Conservation (phyloP, 257 asterid genomes). For the Henckelia pumila region DNA sequence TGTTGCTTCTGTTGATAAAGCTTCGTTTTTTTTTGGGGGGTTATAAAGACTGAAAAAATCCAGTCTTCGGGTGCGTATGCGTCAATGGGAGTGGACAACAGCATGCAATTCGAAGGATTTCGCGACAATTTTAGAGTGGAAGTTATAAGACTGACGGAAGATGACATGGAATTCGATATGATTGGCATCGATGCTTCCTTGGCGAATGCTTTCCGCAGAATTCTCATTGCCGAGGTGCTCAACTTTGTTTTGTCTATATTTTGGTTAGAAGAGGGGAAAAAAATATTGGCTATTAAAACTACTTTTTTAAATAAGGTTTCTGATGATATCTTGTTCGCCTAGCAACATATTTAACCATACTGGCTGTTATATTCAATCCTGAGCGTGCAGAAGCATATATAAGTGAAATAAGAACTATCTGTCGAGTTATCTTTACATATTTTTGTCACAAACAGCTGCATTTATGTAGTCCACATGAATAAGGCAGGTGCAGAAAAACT, state of each 20-base stretch:
- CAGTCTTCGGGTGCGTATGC: slow-evolving; percentile 88
- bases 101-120: slow-evolving; percentile 60
- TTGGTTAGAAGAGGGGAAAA: not conserved
- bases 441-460: not conserved
- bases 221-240: slow-evolving; percentile 84
- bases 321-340: not conserved
- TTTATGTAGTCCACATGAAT: not conserved
- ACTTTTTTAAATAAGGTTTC: not conserved
- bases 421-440: not conserved
- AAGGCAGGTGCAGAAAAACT: not conserved
- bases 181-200: slow-evolving; percentile 85
- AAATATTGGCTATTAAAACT: not conserved
- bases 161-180: slow-evolving; percentile 83
- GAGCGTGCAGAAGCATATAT: not conserved
- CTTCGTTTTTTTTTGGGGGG: slow-evolving; percentile 1
- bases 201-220: slow-evolving; percentile 91
- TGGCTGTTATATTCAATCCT: not conserved
- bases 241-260: not conserved
- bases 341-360: not conserved
- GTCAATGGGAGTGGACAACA: slow-evolving; percentile 81
- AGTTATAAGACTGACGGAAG: slow-evolving; percentile 47
- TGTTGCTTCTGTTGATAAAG: not conserved
- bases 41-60: slow-evolving; percentile 56
- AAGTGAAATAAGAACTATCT: not conserved
- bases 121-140: slow-evolving; percentile 66